Conservation (phyloP, 208 protist species). For the Leishmania major region DNA sequence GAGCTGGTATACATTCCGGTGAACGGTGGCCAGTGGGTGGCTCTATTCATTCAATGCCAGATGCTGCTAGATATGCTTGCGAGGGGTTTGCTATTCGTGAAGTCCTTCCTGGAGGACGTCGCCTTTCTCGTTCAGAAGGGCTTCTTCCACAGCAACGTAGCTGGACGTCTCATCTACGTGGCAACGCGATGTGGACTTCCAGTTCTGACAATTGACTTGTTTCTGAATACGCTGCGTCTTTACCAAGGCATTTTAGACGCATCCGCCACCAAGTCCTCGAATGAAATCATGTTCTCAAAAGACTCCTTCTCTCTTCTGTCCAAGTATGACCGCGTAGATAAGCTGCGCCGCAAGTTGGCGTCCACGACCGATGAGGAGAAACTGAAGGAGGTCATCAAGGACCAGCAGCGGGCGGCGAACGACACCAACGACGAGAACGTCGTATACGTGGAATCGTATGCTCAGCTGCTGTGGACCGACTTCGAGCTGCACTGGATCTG, state of each 20-base stretch:
- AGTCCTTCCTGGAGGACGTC: constrained; percentile 89
- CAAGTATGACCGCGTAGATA: constrained; percentile 86
- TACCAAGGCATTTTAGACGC: constrained; percentile 86
- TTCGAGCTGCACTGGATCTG: constrained; percentile 92
- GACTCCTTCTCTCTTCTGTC: constrained; percentile 88
- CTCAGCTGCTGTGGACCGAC: constrained; percentile 86
- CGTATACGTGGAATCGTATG: constrained; percentile 79
- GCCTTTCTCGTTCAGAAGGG: constrained; percentile 90
- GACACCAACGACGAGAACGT: constrained; percentile 49
- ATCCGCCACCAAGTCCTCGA: constrained; percentile 40
- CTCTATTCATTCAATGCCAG: constrained; percentile 90
- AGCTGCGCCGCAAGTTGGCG: constrained; percentile 70
- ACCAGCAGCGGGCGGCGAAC: constrained; percentile 19
- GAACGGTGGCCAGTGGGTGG: constrained; percentile 76
- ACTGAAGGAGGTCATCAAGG: constrained; percentile 26
- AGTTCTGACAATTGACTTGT: constrained; percentile 87
- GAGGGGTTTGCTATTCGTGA: constrained; percentile 75
- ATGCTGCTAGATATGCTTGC: constrained; percentile 91
- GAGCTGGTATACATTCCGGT: constrained; percentile 89
- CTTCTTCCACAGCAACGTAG: constrained; percentile 87
- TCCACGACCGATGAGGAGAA: constrained; percentile 36
- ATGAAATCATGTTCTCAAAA: constrained; percentile 67
- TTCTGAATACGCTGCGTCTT: constrained; percentile 86
- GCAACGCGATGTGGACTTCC: constrained; percentile 75
- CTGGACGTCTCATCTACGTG: constrained; percentile 75